Base-by-base conservation (phyloP, 495 filamentous ascomycete genomes). In the Penicillium antarcticum region DNA sequence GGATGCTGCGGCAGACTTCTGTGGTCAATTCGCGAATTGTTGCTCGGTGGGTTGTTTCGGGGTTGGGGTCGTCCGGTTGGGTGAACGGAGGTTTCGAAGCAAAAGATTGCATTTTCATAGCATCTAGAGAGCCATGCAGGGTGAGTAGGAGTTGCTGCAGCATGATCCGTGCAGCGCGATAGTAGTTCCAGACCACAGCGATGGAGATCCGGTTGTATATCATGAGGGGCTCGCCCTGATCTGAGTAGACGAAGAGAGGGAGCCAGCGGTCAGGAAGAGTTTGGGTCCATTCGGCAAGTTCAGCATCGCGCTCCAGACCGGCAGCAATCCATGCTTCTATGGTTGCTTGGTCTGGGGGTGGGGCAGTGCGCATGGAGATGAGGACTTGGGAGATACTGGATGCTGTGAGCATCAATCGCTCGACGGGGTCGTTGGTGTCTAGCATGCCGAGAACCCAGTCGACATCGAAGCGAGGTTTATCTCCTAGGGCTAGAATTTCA, bases 1-100 rank as follows among this genome's bases (percentile, higher is more conserved):
- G 72, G 18, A 76, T 64, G 36, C 70, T 73, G n/a, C 61, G 65
- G 45, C 70, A 76, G 41, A 65, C 58, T 17, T 75, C 73, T 18
- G 62, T 53, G 33, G 70, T 75, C 55, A 72, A 61, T 41, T 74
- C 69, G 34, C 65, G 67, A n/a, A 69, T 62, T 14, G 65, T 31
- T 4, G 48, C 58, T 3, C 41, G 50, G 12, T 61, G 26, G 3
- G 29, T 34, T 5, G 17, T 32, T 8, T 67, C 60, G 19, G 56
- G 42, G 16, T 58, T 38, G 23, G 43, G 6, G n/a, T 45, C 32
- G 5, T 11, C 37, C 1, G 5, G 34, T 21, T 16, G 11, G n/a
- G 37, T 5, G 11, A 35, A 24, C 5, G 17, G 40, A 13, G 41
- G 21, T 12, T 29, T 37, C 18, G 12, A 50, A n/a, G 7, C 16